Base-by-base conservation (phyloP, 2,329 filamentous ascomycete species). In the Cladosporium sp. region DNA sequence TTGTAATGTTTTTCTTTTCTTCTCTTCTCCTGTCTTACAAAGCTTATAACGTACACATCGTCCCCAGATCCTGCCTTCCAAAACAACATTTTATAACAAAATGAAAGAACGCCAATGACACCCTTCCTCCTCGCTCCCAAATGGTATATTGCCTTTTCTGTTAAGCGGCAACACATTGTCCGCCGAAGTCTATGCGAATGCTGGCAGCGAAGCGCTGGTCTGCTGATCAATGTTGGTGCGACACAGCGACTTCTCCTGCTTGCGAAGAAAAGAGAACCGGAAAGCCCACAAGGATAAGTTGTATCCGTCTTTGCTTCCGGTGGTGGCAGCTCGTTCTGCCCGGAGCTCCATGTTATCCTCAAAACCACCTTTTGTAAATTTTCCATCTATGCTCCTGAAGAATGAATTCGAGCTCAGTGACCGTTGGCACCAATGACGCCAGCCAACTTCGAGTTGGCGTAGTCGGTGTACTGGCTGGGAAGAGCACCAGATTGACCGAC, bases 401-500 rank as follows among this genome's bases (percentile, higher is more conserved):
- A 34, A 9, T 34, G 30, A 34, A 34, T 36, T 7, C 8, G 47
- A 3, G 14, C 14, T 56, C 28, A 56, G 36, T 38, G 20, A 9
- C 22, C 25, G 42, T 42, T 38, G n/a, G 28, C 54, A 39, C 42
- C 42, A 30, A 47, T 37, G 15, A 56, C 25, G 20, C 54, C 54
- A 15, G 54, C 42, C 14, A 56, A 42, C 54, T 49, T 56, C 40
- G 36, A 38, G 54, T 39, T 39, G 34, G 54, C 54, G 54, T 49
- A 49, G 15, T 47, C 40, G 30, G 54, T 56, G 54, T 56, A 56
- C 34, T 56, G 43, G 28, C 49, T 45, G 5, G 68, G 67, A 19
- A 68, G 19, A 11, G 59, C 63, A 30, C 71, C 66, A 30, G 60
- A 65, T 19, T 56, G 60, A 30, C 64, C 74, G 52, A 80, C 71